These are phyloP conservation scores for Amanita exitialis DNA, from an alignment of 768 basidiomycete genomes.

Conservation along the genomic window DNA sequence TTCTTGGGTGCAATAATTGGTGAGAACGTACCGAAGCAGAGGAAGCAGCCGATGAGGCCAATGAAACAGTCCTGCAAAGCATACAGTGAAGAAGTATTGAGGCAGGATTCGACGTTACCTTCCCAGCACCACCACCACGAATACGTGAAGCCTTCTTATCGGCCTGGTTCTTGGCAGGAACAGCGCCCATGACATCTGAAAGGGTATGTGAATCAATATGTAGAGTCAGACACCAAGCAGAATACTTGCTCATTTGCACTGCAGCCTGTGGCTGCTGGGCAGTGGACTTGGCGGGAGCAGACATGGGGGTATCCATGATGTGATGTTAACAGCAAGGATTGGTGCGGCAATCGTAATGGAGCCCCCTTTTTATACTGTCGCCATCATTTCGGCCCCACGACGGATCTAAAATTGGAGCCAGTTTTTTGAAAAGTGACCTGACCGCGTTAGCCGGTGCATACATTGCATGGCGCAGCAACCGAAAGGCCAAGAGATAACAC, in stretches of 20 bases:
- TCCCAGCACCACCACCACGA: slow-evolving; percentile 64
- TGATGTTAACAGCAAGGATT: background rate
- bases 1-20: background rate
- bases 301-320: slow-evolving; percentile 8
- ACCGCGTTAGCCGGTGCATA: no score
- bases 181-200: slow-evolving; percentile 37
- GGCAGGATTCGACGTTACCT: slow-evolving; percentile 25
- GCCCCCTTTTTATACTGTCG: background rate
- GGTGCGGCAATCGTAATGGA: background rate
- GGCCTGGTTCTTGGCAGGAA: slow-evolving; percentile 16
- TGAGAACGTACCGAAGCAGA: slow-evolving; percentile 56
- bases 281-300: slow-evolving; percentile 24
- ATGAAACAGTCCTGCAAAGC: slow-evolving; percentile 56
- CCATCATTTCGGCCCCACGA: background rate
- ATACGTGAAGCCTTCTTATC: slow-evolving; percentile 45
- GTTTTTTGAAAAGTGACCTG: background rate
- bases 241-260: slow-evolving; percentile 50
- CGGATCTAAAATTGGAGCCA: background rate
- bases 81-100: background rate
- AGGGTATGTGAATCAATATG: background rate
- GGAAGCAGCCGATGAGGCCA: slow-evolving; percentile 50
- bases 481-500: no score
- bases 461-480: background rate
- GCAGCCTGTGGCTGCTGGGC: slow-evolving; percentile 49
- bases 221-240: background rate